A percentile compares a stretch with the other conserved stretches of the same genome.
Conservation (phyloP, 1,284 basidiomycete species). For the Ceratobasidium sp. region DNA sequence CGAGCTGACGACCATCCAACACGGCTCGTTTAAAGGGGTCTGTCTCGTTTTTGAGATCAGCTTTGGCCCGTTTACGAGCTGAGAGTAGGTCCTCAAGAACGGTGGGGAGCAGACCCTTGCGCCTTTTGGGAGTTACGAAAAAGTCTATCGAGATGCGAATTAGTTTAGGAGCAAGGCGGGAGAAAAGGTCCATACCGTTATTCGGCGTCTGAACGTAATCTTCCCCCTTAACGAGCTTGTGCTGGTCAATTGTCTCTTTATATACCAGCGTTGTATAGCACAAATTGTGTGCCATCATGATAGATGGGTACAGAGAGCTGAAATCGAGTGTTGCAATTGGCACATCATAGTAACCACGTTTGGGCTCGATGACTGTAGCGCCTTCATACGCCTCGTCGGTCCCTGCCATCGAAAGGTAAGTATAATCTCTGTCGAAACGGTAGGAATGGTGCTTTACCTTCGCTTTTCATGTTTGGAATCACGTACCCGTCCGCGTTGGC, state of each 20-base stretch:
- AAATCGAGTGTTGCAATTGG: conserved; percentile 98
- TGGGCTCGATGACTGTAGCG: conserved; percentile 95
- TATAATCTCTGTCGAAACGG: not conserved
- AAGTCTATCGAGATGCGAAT: conserved; percentile 66
- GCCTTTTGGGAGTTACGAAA: conserved; percentile 75
- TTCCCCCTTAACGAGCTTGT: conserved; percentile 81
- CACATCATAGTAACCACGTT: conserved; percentile 91
- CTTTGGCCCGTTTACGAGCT: conserved; percentile 91
- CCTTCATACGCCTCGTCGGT: conserved; percentile 96
- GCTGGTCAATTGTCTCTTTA: conserved; percentile 76
- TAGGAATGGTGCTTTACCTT: conserved; percentile 63
- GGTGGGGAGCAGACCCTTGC: conserved; percentile 91
- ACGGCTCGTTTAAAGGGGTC: conserved; percentile 96
- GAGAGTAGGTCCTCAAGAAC: conserved; percentile 91
- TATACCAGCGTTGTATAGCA: conserved; percentile 95
- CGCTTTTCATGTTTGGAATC: conserved; percentile 82
- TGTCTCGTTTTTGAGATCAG: conserved; percentile 92
- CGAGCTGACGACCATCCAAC: conserved; percentile 92
- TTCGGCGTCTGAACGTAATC: conserved; percentile 94
- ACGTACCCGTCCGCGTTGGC: conserved; percentile 90
- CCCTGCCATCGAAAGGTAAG: conserved; percentile 59
- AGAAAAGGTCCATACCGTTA: conserved; percentile 69
- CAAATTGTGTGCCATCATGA: conserved; percentile 99
- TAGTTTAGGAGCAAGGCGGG: conserved; percentile 11
- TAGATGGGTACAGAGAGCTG: conserved; percentile 95